These are phyloP conservation scores for Naumovozyma castellii DNA, from an alignment of 805 yeast genomes.

Conservation along the genomic window DNA sequence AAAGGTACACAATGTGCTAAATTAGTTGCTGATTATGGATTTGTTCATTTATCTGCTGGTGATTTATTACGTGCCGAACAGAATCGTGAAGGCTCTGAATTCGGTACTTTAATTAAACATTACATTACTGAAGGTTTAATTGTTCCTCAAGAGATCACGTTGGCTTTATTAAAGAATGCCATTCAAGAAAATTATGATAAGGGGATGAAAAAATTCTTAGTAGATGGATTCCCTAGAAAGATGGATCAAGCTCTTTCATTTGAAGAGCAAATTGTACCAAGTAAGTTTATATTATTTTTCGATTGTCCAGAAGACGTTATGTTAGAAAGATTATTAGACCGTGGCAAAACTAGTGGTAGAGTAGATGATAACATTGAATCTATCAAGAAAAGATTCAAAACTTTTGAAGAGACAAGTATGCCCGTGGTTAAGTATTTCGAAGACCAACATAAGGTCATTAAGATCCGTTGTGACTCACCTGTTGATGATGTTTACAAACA, in stretches of 20 bases:
- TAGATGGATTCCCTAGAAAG: slow-evolving; percentile 96
- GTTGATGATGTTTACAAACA: slow-evolving; percentile 67
- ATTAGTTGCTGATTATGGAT: slow-evolving; percentile 69
- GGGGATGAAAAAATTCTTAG: slow-evolving; percentile 50
- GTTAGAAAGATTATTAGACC: slow-evolving; percentile 73
- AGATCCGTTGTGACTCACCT: slow-evolving; percentile 67
- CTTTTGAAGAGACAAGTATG: slow-evolving; percentile 80
- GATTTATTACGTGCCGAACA: slow-evolving; percentile 92
- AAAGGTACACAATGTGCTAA: slow-evolving; percentile 94
- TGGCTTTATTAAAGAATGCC: slow-evolving; percentile 73
- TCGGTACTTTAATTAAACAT: slow-evolving; percentile 75
- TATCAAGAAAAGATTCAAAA: slow-evolving; percentile 78
- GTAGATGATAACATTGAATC: slow-evolving; percentile 87
- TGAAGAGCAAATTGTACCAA: slow-evolving; percentile 67
- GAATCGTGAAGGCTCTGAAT: slow-evolving; percentile 66
- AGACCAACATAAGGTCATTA: slow-evolving; percentile 63
- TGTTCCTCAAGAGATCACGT: slow-evolving; percentile 88
- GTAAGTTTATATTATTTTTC: slow-evolving; percentile 62
- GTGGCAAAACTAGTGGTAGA: slow-evolving; percentile 94
- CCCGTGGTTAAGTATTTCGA: slow-evolving; percentile 86
- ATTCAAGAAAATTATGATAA: slow-evolving; percentile 51
- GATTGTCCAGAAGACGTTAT: slow-evolving; percentile 77
- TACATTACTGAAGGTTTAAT: slow-evolving; percentile 81
- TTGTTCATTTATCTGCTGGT: slow-evolving; percentile 92
- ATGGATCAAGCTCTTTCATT: slow-evolving; percentile 97